Evolutionary conservation across 768 basidiomycete species (phyloP).

Genomic region (Gloeopeniophorella convolvens): DNA sequence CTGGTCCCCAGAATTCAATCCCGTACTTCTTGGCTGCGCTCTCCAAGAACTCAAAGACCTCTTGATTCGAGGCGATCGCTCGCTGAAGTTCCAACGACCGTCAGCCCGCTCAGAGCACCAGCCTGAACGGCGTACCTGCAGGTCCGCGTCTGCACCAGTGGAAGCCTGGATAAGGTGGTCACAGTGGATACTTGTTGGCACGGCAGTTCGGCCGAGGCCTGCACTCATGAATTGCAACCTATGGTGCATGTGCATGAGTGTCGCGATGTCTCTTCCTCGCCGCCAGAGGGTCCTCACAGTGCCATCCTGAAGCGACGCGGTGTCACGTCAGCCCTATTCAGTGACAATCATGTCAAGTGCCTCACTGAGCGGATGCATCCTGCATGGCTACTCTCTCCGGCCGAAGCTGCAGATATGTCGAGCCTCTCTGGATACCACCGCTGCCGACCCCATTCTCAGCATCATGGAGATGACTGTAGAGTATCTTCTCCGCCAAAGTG

Average conservation of each 20-base stretch:
- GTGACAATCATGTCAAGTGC: constrained; percentile 14
- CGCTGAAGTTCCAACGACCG: constrained; percentile 37
- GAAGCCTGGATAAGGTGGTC: constrained; percentile 95
- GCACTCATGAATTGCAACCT: constrained; percentile 98
- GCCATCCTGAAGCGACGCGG: constrained; percentile 56
- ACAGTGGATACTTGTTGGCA: constrained; percentile 91
- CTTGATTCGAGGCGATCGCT: constrained; percentile 84
- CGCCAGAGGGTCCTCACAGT: constrained; percentile 41
- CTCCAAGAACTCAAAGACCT: constrained; percentile 96
- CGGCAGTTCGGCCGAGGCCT: constrained; percentile 74
- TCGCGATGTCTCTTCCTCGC: neutral
- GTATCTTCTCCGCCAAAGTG: constrained; percentile 95
- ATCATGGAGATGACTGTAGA: constrained; percentile 86
- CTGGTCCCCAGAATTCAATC: constrained; percentile 97
- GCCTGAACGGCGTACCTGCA: constrained; percentile 47
- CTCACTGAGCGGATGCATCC: constrained; percentile 86
- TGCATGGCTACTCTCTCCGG: constrained; percentile 98
- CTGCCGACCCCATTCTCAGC: constrained; percentile 61
- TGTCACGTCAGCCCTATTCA: neutral
- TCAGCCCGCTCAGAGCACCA: neutral
- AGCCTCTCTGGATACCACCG: constrained; percentile 67
- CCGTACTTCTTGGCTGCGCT: constrained; percentile 88
- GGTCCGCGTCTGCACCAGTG: constrained; percentile 80
- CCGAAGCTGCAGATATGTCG: constrained; percentile 81
- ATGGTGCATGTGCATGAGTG: constrained; percentile 7